Conservation (phyloP, 306 rosid species). For the Gastrolobium bilobum region DNA sequence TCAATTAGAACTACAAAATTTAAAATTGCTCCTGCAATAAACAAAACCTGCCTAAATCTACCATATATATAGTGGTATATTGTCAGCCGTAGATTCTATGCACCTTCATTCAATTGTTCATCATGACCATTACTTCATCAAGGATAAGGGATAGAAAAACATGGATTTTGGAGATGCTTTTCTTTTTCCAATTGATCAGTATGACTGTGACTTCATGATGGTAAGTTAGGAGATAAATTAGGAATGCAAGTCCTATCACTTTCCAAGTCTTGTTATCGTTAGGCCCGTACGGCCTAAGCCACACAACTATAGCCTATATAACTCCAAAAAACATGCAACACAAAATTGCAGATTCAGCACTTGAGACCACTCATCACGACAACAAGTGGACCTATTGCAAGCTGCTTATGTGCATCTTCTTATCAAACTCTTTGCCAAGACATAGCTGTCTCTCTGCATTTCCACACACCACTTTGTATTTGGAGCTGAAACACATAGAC, state of each 20-base stretch:
- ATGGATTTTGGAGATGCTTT: not conserved
- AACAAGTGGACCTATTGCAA: constrained; percentile 53
- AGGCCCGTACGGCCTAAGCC: constrained; percentile 40
- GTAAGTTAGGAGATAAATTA: constrained; percentile 31
- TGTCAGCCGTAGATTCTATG: constrained; percentile 13
- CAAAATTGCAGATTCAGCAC: constrained; percentile 26
- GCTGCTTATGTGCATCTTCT: constrained; percentile 22
- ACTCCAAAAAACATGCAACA: constrained; percentile 39
- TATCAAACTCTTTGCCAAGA: constrained; percentile 35
- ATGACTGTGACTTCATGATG: constrained; percentile 43
- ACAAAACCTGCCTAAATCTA: constrained; percentile 24
- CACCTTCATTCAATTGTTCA: not conserved
- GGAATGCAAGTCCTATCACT: constrained; percentile 45
- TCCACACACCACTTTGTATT: constrained; percentile 3
- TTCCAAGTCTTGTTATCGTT: constrained; percentile 43
- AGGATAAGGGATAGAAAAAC: constrained; percentile 27
- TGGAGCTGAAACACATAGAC: constrained; percentile 34
- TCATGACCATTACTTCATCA: constrained; percentile 18
- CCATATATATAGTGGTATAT: not conserved
- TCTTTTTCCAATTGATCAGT: constrained; percentile 6
- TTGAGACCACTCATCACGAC: constrained; percentile 51
- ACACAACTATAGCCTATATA: constrained; percentile 44
- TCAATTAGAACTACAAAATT: not conserved
- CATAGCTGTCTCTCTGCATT: constrained; percentile 44
- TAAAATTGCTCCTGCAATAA: constrained; percentile 29